Evolutionary conservation across 495 filamentous ascomycete genomes (phyloP).

Genomic region (Parathielavia hyrcaniae): DNA sequence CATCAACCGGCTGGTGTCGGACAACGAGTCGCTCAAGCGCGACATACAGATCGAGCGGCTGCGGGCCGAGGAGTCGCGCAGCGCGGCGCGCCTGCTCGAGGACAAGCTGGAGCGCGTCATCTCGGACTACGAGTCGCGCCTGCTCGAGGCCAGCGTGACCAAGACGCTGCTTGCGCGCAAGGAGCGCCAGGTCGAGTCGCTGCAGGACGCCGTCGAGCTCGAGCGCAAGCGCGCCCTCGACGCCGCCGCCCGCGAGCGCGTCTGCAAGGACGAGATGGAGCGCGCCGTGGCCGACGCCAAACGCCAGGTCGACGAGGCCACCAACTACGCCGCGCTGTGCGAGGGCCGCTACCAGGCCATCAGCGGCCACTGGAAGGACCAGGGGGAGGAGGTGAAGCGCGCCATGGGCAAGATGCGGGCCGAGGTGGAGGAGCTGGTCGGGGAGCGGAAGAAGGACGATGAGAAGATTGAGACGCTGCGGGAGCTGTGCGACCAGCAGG

Average conservation of each 20-base stretch:
- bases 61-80: slow-evolving; percentile 64
- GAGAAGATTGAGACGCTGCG: slow-evolving; percentile 53
- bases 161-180: slow-evolving; percentile 66
- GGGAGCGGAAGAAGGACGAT: slow-evolving; percentile 51
- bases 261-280: slow-evolving; percentile 57
- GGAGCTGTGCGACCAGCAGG: slow-evolving; percentile 62
- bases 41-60: slow-evolving; percentile 70
- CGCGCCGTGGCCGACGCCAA: slow-evolving; percentile 55
- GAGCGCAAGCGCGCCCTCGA: slow-evolving; percentile 58
- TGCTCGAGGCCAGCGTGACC: slow-evolving; percentile 64
- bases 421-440: slow-evolving; percentile 43
- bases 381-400: slow-evolving; percentile 54
- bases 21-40: slow-evolving; percentile 77
- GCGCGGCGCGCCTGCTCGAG: slow-evolving; percentile 65
- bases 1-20: slow-evolving; percentile 80
- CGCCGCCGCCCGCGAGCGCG: slow-evolving; percentile 54
- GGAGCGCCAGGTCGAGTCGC: slow-evolving; percentile 71
- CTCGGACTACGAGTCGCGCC: slow-evolving; percentile 59
- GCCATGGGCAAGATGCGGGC: slow-evolving; percentile 49
- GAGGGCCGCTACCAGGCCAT: slow-evolving; percentile 67
- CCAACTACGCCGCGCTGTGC: slow-evolving; percentile 48
- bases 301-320: slow-evolving; percentile 56
- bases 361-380: slow-evolving; percentile 55
- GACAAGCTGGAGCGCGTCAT: slow-evolving; percentile 64
- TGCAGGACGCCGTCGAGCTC: slow-evolving; percentile 58